Percentiles rank a stretch among this genome's conserved stretches.
Evolutionary conservation across 1,284 basidiomycete species (phyloP).

Genomic region (Fomitopsis schrenkii): DNA sequence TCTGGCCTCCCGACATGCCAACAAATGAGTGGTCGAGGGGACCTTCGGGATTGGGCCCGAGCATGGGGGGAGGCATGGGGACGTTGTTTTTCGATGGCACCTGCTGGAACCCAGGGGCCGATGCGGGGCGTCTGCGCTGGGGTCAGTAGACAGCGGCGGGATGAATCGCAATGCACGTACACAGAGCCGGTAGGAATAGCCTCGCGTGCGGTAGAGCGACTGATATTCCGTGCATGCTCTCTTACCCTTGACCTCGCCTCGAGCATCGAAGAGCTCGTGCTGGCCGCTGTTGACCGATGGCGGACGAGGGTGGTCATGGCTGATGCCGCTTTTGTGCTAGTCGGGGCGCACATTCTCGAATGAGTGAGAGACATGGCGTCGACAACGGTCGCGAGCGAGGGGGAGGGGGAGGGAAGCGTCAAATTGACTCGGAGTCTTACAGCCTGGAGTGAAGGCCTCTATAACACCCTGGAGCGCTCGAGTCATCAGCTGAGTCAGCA

Average conservation of each 20-base stretch:
- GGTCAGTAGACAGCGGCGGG: constrained; percentile 8
- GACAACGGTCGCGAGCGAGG: constrained; percentile 11
- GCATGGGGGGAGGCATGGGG: constrained; percentile 36
- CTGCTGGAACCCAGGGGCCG: constrained; percentile 66
- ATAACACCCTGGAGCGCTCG: constrained; percentile 1
- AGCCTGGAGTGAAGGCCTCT: background rate
- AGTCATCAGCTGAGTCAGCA: constrained; percentile 4
- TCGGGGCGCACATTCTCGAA: constrained; percentile 37
- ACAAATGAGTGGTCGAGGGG: constrained; percentile 80
- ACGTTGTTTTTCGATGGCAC: constrained; percentile 51
- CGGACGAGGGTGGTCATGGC: constrained; percentile 37
- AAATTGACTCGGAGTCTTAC: background rate
- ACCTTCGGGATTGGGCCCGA: constrained; percentile 43
- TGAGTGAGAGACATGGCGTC: constrained; percentile 22
- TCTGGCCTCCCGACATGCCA: constrained; percentile 93
- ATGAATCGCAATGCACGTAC: constrained; percentile 29
- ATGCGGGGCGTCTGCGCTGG: constrained; percentile 53
- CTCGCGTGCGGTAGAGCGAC: constrained; percentile 53
- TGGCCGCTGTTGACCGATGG: constrained; percentile 47
- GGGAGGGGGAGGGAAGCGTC: constrained; percentile 7
- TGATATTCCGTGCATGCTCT: constrained; percentile 63
- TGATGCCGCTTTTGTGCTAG: constrained; percentile 39
- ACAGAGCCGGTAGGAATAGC: constrained; percentile 58
- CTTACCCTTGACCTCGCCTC: constrained; percentile 72
- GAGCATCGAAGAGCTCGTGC: constrained; percentile 43